Evolutionary conservation across 2,329 filamentous ascomycete genomes (phyloP), one percentile per base, ranked within the genome.

Genomic region (Colletotrichum tofieldiae): DNA sequence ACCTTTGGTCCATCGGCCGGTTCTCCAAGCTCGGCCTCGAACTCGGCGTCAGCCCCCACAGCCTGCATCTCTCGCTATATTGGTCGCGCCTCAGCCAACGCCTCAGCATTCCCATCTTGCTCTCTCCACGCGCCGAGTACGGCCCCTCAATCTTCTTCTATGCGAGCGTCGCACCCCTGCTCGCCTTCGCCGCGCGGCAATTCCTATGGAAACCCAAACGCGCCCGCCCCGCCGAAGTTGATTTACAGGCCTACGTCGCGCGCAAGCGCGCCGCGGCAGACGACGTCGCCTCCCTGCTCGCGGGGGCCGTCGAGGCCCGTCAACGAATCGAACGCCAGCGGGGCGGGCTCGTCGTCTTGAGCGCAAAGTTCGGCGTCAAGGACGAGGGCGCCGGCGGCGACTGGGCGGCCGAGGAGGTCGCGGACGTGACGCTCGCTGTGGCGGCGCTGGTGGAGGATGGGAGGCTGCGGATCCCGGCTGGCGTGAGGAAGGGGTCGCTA

Each of bases 401-500:
- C 29, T 81, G 81, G 75, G 77, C 79, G n/a, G 78, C 78, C 18
- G 83, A 84, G 52, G 84, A 86, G 74, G 84, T 86, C 16, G 85
- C 85, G 32, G 86, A 88, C 71, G 86, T 88, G 23, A 87, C 85
- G 4, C 80, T 87, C 16, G 84, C 85, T 4, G 75, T 87, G 37
- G 83, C 84, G 20, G 84, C 85, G n/a, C 76, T 88, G 45, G 80
- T 88, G 43, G 80, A 84, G 66, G 78, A 79, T 3, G 77, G 81
- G 6, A 71, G 75, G 54, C 72, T 87, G 16, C 67, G 77, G 5
- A 84, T 86, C 45, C 84, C 85, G 0, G 66, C 67, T 3, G 83
- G 84, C 0, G 76, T 87, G 63, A 76, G 81, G 62, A 86, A 87
- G 80, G 82, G 81, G 55, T 79, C 82, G 45, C 75, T 88, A 37